Percentiles rank a stretch among this genome's conserved stretches.
Conservation (phyloP, 768 basidiomycete genomes). For the Tricholoma matsutake region DNA sequence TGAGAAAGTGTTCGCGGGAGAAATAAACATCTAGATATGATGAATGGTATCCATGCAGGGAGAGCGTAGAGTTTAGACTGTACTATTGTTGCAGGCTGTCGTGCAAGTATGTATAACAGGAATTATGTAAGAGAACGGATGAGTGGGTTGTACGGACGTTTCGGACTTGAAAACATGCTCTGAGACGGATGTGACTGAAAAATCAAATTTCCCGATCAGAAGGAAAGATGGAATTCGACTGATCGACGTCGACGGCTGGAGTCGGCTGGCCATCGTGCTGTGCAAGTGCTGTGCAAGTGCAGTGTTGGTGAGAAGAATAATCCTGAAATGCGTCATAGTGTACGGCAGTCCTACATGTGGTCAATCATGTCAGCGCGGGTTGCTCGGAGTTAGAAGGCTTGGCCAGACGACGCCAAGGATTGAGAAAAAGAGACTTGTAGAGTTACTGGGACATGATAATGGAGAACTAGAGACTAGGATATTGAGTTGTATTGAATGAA, state of each 20-base stretch:
- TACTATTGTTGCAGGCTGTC: too few species aligned
- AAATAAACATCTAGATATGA: background rate
- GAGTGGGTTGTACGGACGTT: too few species aligned
- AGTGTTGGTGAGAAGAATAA: slow-evolving; percentile 2
- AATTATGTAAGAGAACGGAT: background rate
- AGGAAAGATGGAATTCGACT: background rate
- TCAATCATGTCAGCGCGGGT: background rate
- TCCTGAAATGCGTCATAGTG: background rate
- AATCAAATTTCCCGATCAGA: background rate
- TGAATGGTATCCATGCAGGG: background rate
- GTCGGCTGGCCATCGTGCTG: background rate
- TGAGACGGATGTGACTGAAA: background rate
- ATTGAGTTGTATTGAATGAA: too few species aligned
- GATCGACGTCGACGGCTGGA: background rate
- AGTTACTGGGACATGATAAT: too few species aligned
- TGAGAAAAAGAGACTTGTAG: background rate
- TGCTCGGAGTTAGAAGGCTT: background rate
- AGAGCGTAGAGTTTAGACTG: too few species aligned
- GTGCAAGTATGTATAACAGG: too few species aligned
- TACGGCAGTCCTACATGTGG: slow-evolving; percentile 1
- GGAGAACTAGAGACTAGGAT: background rate
- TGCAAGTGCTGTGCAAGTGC: background rate
- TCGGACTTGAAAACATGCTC: too few species aligned
- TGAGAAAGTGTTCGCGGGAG: background rate
- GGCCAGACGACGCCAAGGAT: background rate